A percentile compares a stretch with the other conserved stretches of the same genome.
Conservation (phyloP, 352 stramenopile genomes). For the Pythium rhizo-oryzae region DNA sequence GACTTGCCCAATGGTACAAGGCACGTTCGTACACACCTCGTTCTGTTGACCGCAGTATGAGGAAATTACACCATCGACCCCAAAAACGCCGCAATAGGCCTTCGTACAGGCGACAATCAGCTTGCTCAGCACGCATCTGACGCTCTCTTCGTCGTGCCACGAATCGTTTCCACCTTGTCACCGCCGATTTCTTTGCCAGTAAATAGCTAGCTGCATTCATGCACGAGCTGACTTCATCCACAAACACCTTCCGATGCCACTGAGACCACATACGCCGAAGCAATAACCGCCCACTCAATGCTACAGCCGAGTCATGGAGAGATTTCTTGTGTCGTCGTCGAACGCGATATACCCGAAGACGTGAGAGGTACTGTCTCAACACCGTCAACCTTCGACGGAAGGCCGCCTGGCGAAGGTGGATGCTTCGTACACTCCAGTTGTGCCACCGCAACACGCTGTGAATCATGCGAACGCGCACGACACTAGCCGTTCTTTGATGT, state of each 20-base stretch:
- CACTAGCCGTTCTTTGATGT: not conserved
- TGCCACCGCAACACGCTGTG: slow-evolving; percentile 2
- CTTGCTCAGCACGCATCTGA: slow-evolving; percentile 7
- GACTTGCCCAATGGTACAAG: not conserved
- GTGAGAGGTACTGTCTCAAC: not conserved
- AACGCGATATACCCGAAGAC: not conserved
- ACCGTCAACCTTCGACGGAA: not conserved
- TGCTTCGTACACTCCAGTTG: slow-evolving; percentile 5
- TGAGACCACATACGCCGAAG: not conserved
- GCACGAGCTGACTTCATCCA: not conserved
- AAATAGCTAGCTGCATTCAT: not conserved
- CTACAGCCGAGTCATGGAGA: not conserved
- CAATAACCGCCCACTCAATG: not conserved
- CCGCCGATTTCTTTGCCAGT: slow-evolving; percentile 1
- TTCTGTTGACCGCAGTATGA: not conserved
- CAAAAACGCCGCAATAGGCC: slow-evolving; percentile 20
- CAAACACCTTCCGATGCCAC: slow-evolving; percentile 11
- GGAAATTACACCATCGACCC: not conserved
- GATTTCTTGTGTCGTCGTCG: not conserved
- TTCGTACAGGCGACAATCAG: slow-evolving; percentile 21
- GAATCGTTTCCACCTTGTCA: slow-evolving; percentile 22
- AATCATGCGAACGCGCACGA: not conserved
- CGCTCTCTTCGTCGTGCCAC: slow-evolving; percentile 1
- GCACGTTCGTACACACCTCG: not conserved
- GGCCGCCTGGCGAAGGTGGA: not conserved